phyloP scores from a whole-genome alignment of 2,329 filamentous ascomycete genomes.

The Claviceps africana region DNA sequence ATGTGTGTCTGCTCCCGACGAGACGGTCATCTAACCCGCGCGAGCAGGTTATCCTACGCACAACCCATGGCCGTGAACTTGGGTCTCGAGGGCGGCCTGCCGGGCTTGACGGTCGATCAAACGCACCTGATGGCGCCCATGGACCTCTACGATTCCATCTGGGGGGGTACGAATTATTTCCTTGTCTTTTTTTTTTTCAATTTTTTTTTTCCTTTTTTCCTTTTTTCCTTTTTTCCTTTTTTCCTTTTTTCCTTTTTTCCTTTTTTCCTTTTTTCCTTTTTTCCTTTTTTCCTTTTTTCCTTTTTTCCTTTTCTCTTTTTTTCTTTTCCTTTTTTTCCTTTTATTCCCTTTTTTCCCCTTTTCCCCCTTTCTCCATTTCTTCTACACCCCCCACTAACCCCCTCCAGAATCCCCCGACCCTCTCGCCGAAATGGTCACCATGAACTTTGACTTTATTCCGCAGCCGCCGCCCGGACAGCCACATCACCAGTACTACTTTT shows the following conservation, averaged over 20 bases:
- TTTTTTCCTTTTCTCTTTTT: background rate
- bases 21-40: constrained; percentile 6
- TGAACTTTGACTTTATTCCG: constrained; percentile 48
- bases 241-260: background rate
- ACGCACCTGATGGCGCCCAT: constrained; percentile 49
- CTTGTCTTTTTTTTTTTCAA: background rate
- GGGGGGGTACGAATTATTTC: constrained; percentile 41
- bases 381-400: background rate
- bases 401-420: constrained; percentile 44
- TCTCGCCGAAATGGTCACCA: constrained; percentile 39
- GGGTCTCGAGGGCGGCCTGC: constrained; percentile 32
- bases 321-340: background rate
- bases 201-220: background rate
- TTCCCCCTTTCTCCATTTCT: too few species aligned
- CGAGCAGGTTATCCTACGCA: constrained; percentile 21
- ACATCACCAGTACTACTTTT: constrained; percentile 46
- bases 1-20: background rate
- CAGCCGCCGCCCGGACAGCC: constrained; percentile 45
- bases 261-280: background rate
- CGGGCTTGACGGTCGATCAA: constrained; percentile 39
- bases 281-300: background rate
- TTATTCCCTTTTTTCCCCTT: background rate
- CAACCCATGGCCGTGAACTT: constrained; percentile 23
- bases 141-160: constrained; percentile 55
- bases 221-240: background rate